Evolutionary conservation across 768 basidiomycete genomes (phyloP), one percentile per base, ranked within the genome.

Genomic region (Calocybe cyanea): DNA sequence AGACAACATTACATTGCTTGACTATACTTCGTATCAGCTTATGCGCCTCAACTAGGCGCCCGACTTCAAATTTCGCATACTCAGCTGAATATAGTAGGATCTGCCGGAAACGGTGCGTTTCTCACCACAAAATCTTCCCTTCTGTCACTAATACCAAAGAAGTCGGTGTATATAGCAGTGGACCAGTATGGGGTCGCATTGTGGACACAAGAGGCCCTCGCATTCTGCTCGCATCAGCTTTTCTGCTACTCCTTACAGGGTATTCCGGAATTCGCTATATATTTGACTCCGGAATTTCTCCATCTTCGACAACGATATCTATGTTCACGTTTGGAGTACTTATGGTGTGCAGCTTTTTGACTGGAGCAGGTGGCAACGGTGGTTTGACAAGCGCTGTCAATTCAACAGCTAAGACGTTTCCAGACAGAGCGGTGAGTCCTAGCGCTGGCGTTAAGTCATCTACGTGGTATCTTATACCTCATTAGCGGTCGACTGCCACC

Each of bases 41-140:
- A 93, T 61, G 81, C 87, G 1, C 92, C 92, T 0, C 92, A 95
- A 60, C 76, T 95, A 4, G 88, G 87, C 1, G 66, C 81, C n/a
- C 77, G 81, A 32, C 75, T 95, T 14, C 69, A 75, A 37, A 77
- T 94, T 41, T 76, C 78, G 3, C 87, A 93, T 44, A 94, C 92
- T 0, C 80, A 87, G 46, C 70, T 91, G 28, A 94, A 95, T 54
- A 62, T 92, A 28, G 77, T 94, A 14, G 91, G 80, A 13, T 68
- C 87, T n/a, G 85, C 83, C 1, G 86, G 81, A n/a, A 90, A 85
- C 55, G 59, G 87, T 90, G 56, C 48, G 81, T 51, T 2, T 5
- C 25, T 6, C 25, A 5, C 25, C 5, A 6, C 25, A 28, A 28
- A 28, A 28, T 5, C 25, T 28, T 5, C 25, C 25, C 25, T 28